These are phyloP conservation scores for Globisporangium cylindrosporum DNA, from an alignment of 352 stramenopile genomes.

Conservation along the genomic window DNA sequence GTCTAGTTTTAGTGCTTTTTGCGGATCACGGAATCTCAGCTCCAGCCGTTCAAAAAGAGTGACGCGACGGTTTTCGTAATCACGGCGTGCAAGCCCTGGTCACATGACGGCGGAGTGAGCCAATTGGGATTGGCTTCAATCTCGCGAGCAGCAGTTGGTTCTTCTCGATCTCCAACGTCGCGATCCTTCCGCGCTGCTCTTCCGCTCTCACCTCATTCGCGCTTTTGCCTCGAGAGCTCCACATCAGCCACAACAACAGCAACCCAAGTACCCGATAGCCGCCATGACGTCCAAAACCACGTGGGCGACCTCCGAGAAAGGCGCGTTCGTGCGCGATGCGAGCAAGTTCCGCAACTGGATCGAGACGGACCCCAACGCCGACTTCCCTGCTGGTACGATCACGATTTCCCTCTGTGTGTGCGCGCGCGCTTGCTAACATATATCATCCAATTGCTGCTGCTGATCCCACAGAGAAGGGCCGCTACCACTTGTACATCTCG, in stretches of 20 bases:
- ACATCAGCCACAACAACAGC: neutral
- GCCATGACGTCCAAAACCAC: slow-evolving; percentile 62
- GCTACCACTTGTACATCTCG: slow-evolving; percentile 96
- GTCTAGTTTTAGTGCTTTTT: neutral
- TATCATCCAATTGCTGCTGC: neutral
- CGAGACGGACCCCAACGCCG: slow-evolving; percentile 46
- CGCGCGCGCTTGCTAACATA: neutral
- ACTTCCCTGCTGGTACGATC: slow-evolving; percentile 48
- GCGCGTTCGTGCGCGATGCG: slow-evolving; percentile 65
- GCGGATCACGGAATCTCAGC: slow-evolving; percentile 2
- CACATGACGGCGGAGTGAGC: neutral
- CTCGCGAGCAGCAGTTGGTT: neutral
- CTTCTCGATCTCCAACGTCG: neutral
- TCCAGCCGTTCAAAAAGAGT: neutral
- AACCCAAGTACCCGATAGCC: neutral
- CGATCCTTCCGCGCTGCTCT: neutral
- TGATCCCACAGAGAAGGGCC: slow-evolving; percentile 27
- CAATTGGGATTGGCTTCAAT: neutral
- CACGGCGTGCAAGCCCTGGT: neutral
- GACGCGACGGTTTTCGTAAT: slow-evolving; percentile 11
- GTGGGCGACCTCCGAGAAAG: slow-evolving; percentile 68
- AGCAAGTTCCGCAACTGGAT: slow-evolving; percentile 85
- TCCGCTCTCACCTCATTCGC: slow-evolving; percentile 12
- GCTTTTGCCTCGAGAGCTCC: slow-evolving; percentile 5
- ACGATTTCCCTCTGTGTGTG: neutral